phyloP scores from a whole-genome alignment of 106 monocot genomes.

The Xerophyta viscosa region DNA sequence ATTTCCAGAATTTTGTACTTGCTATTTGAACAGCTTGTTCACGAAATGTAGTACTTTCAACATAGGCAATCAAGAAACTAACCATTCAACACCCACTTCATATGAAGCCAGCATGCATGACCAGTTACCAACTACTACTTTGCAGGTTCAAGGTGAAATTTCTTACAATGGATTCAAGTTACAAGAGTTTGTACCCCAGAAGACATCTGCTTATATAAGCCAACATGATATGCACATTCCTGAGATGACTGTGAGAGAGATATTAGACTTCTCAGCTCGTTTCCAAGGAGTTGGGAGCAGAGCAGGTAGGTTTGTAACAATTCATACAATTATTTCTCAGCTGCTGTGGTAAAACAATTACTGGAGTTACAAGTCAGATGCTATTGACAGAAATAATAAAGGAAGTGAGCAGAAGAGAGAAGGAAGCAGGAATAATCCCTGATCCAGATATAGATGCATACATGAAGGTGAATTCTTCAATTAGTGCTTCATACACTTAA shows the following conservation, averaged over 20 bases:
- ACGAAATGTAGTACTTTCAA: no score
- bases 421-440: conserved; percentile 52
- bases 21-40: no score
- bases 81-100: not conserved
- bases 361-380: not conserved
- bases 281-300: conserved; percentile 78
- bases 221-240: conserved; percentile 72
- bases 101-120: not conserved
- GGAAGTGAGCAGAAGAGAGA: conserved; percentile 66
- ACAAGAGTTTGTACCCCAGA: conserved; percentile 58
- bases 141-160: conserved; percentile 53
- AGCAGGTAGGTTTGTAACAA: conserved; percentile 31
- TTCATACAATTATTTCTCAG: not conserved
- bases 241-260: conserved; percentile 80
- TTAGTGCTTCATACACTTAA: not conserved
- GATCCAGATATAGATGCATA: conserved; percentile 70
- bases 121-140: not conserved
- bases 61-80: no score
- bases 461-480: conserved; percentile 56
- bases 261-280: conserved; percentile 62
- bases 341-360: not conserved
- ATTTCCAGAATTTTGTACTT: no score
- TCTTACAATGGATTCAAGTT: conserved; percentile 59
- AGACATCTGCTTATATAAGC: conserved; percentile 67
- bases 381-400: conserved; percentile 61